Conservation (phyloP, 192 early-diverging fungal genomes). For the Dissophora ornata region DNA sequence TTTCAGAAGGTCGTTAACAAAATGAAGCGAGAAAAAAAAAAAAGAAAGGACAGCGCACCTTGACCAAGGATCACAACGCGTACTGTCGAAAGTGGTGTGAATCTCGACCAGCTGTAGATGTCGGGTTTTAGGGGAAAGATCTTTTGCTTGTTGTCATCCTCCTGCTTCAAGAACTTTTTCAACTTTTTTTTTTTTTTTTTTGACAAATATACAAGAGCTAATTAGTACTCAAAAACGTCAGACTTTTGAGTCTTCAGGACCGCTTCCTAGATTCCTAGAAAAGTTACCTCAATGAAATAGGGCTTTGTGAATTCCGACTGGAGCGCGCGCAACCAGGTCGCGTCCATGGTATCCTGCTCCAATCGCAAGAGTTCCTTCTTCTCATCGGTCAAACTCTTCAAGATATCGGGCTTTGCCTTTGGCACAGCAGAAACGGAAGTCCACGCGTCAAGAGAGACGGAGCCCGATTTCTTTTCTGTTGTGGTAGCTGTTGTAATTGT, state of each 20-base stretch:
- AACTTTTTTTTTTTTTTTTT: too few species aligned
- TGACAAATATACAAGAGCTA: too few species aligned
- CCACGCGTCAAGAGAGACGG: neutral
- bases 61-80: slow-evolving; percentile 95
- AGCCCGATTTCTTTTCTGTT: neutral
- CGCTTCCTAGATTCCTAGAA: too few species aligned
- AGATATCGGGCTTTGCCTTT: slow-evolving; percentile 32
- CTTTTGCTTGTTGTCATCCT: slow-evolving; percentile 60
- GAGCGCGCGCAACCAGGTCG: slow-evolving; percentile 78
- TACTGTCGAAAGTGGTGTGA: slow-evolving; percentile 72
- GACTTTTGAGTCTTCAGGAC: too few species aligned
- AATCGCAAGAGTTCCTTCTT: slow-evolving; percentile 56
- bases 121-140: slow-evolving; percentile 81
- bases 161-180: slow-evolving; percentile 74
- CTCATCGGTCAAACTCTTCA: slow-evolving; percentile 47
- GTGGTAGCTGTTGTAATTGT: neutral
- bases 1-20: too few species aligned
- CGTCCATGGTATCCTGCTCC: slow-evolving; percentile 77
- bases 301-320: slow-evolving; percentile 68
- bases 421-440: neutral
- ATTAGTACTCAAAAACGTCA: too few species aligned
- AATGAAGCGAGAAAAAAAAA: neutral
- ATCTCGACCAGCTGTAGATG: slow-evolving; percentile 89
- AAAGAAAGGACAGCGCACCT: slow-evolving; percentile 57
- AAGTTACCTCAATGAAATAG: slow-evolving; percentile 66